Conservation (phyloP, 257 asterid species). For the Fraxinus quadrangulata region DNA sequence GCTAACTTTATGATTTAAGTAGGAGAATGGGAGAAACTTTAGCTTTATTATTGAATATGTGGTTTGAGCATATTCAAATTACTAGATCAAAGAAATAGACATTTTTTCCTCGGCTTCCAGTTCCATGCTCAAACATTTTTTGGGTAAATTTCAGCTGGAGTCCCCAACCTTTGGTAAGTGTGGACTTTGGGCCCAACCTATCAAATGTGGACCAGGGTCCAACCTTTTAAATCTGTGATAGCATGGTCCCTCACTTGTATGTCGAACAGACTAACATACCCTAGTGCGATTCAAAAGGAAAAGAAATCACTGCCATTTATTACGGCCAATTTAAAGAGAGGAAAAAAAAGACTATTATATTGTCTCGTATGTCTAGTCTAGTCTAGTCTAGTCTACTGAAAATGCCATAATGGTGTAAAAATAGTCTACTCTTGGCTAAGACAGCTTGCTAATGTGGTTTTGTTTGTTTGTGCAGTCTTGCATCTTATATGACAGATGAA, state of each 20-base stretch:
- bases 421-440: conserved; percentile 3
- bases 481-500: conserved; percentile 83
- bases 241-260: conserved; percentile 3
- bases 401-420: conserved; percentile 5
- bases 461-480: conserved; percentile 67
- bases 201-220: not conserved
- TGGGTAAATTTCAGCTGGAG: not conserved
- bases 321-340: not conserved
- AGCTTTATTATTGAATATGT: not conserved
- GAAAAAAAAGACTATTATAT: not conserved
- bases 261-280: not conserved
- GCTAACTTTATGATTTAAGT: not conserved
- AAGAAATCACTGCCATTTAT: not conserved
- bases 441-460: conserved; percentile 12
- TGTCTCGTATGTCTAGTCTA: not conserved
- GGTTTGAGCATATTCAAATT: not conserved
- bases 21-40: not conserved
- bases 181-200: no score
- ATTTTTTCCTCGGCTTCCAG: not conserved
- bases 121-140: not conserved
- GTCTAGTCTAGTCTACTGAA: not conserved
- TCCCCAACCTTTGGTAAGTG: not conserved
- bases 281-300: not conserved
- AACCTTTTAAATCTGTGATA: not conserved
- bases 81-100: not conserved